Percentiles rank a stretch among this genome's conserved stretches.
Evolutionary conservation across 2,329 filamentous ascomycete species (phyloP).

Genomic region (Colletotrichum tanaceti): DNA sequence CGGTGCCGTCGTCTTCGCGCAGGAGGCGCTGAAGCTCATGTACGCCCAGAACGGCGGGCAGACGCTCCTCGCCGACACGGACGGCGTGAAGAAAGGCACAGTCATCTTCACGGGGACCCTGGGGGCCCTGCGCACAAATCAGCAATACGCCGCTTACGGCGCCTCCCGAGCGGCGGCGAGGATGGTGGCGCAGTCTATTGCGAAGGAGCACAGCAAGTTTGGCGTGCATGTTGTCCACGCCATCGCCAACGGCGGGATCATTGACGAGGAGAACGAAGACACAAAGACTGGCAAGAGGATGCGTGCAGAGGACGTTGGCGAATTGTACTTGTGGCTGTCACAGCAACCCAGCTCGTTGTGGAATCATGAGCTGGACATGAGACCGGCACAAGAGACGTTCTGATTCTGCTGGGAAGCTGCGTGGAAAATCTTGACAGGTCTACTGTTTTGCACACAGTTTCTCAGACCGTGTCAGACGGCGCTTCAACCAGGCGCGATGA

Average conservation of each 20-base stretch:
- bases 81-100: constrained; percentile 65
- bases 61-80: constrained; percentile 55
- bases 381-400: constrained; percentile 39
- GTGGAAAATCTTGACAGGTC: neutral
- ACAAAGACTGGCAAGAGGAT: constrained; percentile 64
- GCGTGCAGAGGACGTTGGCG: constrained; percentile 67
- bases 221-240: constrained; percentile 70
- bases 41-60: constrained; percentile 63
- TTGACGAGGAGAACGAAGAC: constrained; percentile 61
- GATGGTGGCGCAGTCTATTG: constrained; percentile 66
- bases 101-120: constrained; percentile 68
- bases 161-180: constrained; percentile 63
- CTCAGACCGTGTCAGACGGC: too few relatives aligned
- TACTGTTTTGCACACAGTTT: too few relatives aligned
- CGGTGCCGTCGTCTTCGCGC: constrained; percentile 66
- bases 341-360: constrained; percentile 40
- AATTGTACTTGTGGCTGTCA: constrained; percentile 62
- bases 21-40: constrained; percentile 63
- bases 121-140: constrained; percentile 64
- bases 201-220: constrained; percentile 66
- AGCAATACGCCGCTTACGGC: constrained; percentile 66
- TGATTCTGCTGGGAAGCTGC: neutral
- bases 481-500: too few relatives aligned
- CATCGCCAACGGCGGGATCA: constrained; percentile 66
- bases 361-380: constrained; percentile 39